These are phyloP conservation scores for Fusarium secorum DNA, from an alignment of 2,329 filamentous ascomycete genomes.

Conservation along the genomic window DNA sequence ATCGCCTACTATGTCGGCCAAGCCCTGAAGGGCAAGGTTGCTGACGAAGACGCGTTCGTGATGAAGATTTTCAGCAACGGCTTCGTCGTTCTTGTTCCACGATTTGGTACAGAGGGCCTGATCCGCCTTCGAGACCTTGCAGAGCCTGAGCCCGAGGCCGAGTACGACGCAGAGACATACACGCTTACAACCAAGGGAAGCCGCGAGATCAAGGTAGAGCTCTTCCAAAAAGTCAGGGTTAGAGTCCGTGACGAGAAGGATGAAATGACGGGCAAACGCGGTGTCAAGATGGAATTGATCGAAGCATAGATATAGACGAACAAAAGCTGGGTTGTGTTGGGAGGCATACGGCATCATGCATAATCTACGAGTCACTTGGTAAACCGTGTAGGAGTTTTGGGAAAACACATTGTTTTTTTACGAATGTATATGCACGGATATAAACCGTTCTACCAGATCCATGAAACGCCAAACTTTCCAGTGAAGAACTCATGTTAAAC, in stretches of 20 bases:
- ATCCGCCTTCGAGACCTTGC: constrained; percentile 87
- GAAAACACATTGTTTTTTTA: constrained; percentile 39
- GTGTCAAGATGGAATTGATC: constrained; percentile 78
- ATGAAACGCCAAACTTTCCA: constrained; percentile 47
- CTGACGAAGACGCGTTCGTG: constrained; percentile 90
- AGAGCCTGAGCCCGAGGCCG: constrained; percentile 77
- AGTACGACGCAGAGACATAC: constrained; percentile 88
- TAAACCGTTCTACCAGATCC: constrained; percentile 44
- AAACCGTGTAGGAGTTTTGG: constrained; percentile 29
- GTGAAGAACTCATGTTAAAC: constrained; percentile 41
- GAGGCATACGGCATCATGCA: constrained; percentile 14
- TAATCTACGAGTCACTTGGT: constrained; percentile 25
- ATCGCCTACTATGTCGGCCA: constrained; percentile 99
- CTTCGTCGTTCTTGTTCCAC: constrained; percentile 93
- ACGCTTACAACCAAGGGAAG: constrained; percentile 69
- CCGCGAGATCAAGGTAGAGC: constrained; percentile 69
- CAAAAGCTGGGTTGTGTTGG: neutral
- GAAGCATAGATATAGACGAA: constrained; percentile 32
- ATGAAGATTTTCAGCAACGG: constrained; percentile 98
- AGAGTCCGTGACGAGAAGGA: constrained; percentile 93
- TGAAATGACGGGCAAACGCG: constrained; percentile 94
- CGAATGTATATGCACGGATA: constrained; percentile 42
- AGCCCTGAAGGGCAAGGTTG: constrained; percentile 79
- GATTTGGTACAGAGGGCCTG: constrained; percentile 93
- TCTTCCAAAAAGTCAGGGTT: constrained; percentile 93